Base-by-base conservation (phyloP, 768 basidiomycete genomes). In the Pulveroboletus sp. region DNA sequence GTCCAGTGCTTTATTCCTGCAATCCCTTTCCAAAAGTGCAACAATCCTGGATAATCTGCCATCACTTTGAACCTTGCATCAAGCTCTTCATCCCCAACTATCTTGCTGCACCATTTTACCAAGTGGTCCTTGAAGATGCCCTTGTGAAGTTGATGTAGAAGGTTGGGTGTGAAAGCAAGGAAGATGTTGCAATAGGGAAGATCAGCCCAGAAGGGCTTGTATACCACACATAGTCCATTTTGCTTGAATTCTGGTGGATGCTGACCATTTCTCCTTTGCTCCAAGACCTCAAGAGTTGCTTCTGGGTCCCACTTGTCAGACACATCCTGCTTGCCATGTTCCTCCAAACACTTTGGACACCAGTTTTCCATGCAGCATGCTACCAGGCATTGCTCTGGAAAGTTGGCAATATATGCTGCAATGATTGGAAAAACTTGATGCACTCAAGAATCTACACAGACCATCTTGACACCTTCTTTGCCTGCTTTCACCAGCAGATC, bases 111-210 rank as follows among this genome's bases (percentile, higher is more conserved):
- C 74, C 76, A 77, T 2, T 51, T 61, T 0, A 70, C 61, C 2
- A 74, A 43, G 43, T 77, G 75, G n/a, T n/a, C n/a, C 42, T 74
- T 73, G 63, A 77, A 73, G 0, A 74, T 41, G 0, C 77, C 76
- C 51, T 79, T 73, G 55, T 76, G 68, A 0, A 79, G 55, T 55
- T 78, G 75, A 50, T 80, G 77, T 4, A 78, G 68, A 7, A 76
- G 30, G 60, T 76, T 62, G 11, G 71, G 68, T 0, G 70, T 72
- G 19, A 78, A 49, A 8, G 46, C 62, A 0, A 19, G 0, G 51
- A 71, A 73, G 32, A 79, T 60, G 20, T 60, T 44, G 32, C 41
- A 23, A 7, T 30, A n/a, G 0, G 54, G 53, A 9, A 36, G 35
- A 36, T n/a, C 20, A 4, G 23, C 36, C 56, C 53, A 59, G 46